Base-by-base conservation (phyloP, 192 early-diverging fungal species). In the Powellomyces hirtus region DNA sequence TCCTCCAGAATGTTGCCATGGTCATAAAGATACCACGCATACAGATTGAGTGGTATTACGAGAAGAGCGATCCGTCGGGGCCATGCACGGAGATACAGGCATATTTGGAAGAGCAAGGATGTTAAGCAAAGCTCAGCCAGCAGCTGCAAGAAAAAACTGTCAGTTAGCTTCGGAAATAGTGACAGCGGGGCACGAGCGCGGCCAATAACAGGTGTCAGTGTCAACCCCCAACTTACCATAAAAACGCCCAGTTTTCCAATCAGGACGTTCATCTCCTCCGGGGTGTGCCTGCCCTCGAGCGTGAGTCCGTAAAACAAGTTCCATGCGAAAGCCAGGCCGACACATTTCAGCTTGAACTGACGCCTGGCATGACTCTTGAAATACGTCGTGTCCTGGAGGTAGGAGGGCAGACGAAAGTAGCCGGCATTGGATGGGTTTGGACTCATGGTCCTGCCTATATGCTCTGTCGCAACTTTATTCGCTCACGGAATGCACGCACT, bases 11-110 rank as follows among this genome's bases (percentile, higher is more conserved):
- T 56, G 53, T 56, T 56, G 53, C 53, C 53, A 31, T 56, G 53
- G 53, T 56, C 53, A 18, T 56, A 56, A 31, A 56, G 53, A 18
- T 56, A 56, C 53, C 53, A 56, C 29, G 33, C 27, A 31, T 56
- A 56, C 3, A 56, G 53, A 31, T 56, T 56, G 10, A 56, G 53
- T 16, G 53, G 53, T 31, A 56, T 34, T 4, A 31, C 18, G 27
- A 34, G 3, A 31, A 56, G 53, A 56, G 53, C 53, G 5, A 56
- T 27, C 5, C 53, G 24, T 22, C 53, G 53, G 4, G 53, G 53
- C 53, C 53, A 56, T 56, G 26, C 27, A 3, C 53, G 53, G 16
- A 56, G 29, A 31, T 56, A 31, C 29, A 34, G 18, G 18, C 20
- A 56, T 18, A 56, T 31, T 16, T 33, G 53, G 27, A 22, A 56